phyloP scores from a whole-genome alignment of 768 basidiomycete species.

The Xerocomellus dryophilus region DNA sequence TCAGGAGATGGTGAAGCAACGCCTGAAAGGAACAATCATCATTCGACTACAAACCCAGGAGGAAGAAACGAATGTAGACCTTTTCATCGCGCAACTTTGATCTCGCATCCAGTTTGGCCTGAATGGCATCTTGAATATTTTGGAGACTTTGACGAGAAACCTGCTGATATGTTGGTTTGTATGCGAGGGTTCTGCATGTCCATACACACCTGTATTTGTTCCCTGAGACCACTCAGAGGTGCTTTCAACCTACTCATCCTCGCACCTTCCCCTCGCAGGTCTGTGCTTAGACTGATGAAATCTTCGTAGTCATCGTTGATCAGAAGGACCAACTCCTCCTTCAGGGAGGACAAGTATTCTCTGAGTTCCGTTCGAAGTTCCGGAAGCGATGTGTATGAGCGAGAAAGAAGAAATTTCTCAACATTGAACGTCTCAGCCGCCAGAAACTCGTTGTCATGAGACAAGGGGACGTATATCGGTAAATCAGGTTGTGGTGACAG shows the following conservation, averaged over 20 bases:
- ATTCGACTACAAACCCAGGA: neutral
- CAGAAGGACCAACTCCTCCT: constrained; percentile 91
- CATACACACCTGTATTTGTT: constrained; percentile 63
- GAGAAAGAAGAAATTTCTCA: constrained; percentile 84
- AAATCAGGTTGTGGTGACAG: constrained; percentile 41
- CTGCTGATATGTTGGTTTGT: constrained; percentile 24
- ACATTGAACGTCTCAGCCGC: constrained; percentile 69
- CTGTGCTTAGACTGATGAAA: constrained; percentile 94
- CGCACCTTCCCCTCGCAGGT: constrained; percentile 80
- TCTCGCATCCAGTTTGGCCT: constrained; percentile 73
- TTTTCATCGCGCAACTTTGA: constrained; percentile 83
- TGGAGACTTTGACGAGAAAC: constrained; percentile 62
- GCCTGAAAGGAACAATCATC: constrained; percentile 45
- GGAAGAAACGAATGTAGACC: constrained; percentile 31
- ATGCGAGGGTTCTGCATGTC: neutral
- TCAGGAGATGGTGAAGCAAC: constrained; percentile 80
- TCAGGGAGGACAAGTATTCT: constrained; percentile 76
- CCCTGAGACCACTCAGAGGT: constrained; percentile 63
- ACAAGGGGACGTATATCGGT: constrained; percentile 66
- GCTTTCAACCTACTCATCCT: constrained; percentile 63
- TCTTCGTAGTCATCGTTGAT: constrained; percentile 99
- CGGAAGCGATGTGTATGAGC: constrained; percentile 78
- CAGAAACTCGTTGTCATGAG: constrained; percentile 76
- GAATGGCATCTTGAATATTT: constrained; percentile 66
- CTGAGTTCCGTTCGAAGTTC: constrained; percentile 87